Percentiles rank a stretch among this genome's conserved stretches.
Conservation (phyloP, 495 filamentous ascomycete genomes). For the Podospora tetraspora region DNA sequence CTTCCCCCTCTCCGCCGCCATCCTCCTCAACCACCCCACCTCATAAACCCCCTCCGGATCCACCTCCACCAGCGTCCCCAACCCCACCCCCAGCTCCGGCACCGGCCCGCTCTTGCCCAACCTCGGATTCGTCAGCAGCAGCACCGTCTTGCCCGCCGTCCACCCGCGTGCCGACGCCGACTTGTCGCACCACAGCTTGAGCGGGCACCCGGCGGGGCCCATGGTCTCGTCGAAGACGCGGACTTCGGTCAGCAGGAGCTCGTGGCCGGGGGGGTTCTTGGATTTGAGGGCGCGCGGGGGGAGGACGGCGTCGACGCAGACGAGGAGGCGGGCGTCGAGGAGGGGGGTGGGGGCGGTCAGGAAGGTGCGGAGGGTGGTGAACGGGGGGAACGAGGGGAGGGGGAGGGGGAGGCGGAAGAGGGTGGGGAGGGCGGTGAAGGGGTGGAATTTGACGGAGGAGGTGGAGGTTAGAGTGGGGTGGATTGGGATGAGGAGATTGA, state of each 20-base stretch:
- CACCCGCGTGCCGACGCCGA: slow-evolving; percentile 46
- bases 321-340: slow-evolving; percentile 42
- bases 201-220: slow-evolving; percentile 33
- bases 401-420: slow-evolving; percentile 22
- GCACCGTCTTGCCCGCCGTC: slow-evolving; percentile 49
- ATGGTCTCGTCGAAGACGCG: slow-evolving; percentile 55
- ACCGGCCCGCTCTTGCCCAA: slow-evolving; percentile 15
- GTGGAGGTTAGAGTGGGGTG: slow-evolving; percentile 17
- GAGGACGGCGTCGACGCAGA: slow-evolving; percentile 54
- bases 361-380: slow-evolving; percentile 51
- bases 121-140: slow-evolving; percentile 52
- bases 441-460: slow-evolving; percentile 6
- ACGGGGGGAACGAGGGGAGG: slow-evolving; percentile 21
- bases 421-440: slow-evolving; percentile 20
- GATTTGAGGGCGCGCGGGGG: slow-evolving; percentile 43
- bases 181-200: slow-evolving; percentile 52
- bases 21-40: slow-evolving; percentile 51
- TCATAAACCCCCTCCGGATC: slow-evolving; percentile 51
- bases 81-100: slow-evolving; percentile 38
- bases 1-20: slow-evolving; percentile 45
- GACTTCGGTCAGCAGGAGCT: slow-evolving; percentile 46
- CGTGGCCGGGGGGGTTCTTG: slow-evolving; percentile 36
- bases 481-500: slow-evolving; percentile 17
- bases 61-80: slow-evolving; percentile 51
- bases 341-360: slow-evolving; percentile 43